Evolutionary conservation across 129 eudicot species (phyloP), one percentile per base, ranked within the genome.

Genomic region (Saposhnikovia divaricata): DNA sequence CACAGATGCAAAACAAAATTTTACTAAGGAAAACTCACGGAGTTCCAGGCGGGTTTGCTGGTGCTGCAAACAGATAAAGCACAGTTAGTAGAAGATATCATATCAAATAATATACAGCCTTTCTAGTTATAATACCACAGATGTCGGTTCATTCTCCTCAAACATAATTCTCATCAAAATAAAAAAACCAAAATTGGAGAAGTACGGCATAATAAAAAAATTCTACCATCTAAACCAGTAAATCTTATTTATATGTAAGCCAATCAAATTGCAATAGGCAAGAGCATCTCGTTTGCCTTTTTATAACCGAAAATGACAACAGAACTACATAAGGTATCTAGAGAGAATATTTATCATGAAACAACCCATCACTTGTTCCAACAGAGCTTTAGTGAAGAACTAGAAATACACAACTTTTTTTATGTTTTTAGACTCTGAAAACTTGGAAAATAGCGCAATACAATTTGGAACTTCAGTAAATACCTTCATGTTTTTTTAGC

Each of bases 1-100:
- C 55, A 34, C 37, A 40, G 72, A 82, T 27, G 11, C 74, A 40
- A 38, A 31, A 75, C 66, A 76, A 69, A 81, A 81, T 68, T 71
- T 85, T 42, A 53, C 38, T 48, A 71, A 11, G 69, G 39, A 38
- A 63, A 31, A 90, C 98, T 93, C 79, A 93, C 98, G 51, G 97
- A 88, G 81, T 91, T 93, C 98, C 98, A 93, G 77, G 74, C 81
- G 65, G 98, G 98, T 85, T 83, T 86, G 82, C 77, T 86, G 44
- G 98, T 91, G 59, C 98, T 93, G 97, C 87, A 90, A 66, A 81
- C 68, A 43, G 80, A 81, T 7, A 75, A 37, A 72, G 75, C 61
- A 82, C 18, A n/a, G 27, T 69, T 72, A 80, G 68, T 44, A 23
- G 27, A 61, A 19, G 50, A n/a, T 66, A 63, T 13, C 23, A 28